Conservation (phyloP, 1,139 yeast genomes). For the Taiozyma sp. region DNA sequence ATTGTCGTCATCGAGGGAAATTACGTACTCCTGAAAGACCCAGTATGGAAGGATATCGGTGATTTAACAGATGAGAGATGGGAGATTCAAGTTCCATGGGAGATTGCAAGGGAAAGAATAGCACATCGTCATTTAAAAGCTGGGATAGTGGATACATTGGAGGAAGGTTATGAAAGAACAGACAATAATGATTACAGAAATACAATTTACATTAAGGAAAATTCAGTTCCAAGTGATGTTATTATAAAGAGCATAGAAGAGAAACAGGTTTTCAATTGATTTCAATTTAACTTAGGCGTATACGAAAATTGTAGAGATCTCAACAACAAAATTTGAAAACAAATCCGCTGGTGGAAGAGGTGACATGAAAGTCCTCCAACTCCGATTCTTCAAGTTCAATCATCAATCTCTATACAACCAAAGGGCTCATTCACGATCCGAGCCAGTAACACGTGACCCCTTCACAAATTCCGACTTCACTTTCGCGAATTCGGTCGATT, state of each 20-base stretch:
- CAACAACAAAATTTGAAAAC: no score
- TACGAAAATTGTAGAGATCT: no score
- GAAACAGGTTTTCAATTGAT: not conserved
- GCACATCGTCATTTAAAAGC: constrained; percentile 55
- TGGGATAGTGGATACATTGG: constrained; percentile 44
- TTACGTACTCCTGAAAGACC: constrained; percentile 8
- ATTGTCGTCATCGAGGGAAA: constrained; percentile 56
- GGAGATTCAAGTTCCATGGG: constrained; percentile 37
- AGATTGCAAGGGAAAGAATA: constrained; percentile 42
- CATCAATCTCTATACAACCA: no score
- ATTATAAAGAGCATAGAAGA: not conserved
- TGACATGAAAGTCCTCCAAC: no score
- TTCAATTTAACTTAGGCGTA: no score
- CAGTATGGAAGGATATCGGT: constrained; percentile 8
- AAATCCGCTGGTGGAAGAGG: no score
- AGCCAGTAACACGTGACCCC: no score
- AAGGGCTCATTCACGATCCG: no score
- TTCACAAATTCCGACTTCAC: no score
- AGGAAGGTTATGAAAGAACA: constrained; percentile 50
- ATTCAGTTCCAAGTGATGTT: constrained; percentile 32
- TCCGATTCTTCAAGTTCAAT: no score
- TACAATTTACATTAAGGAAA: constrained; percentile 42
- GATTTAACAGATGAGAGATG: constrained; percentile 23
- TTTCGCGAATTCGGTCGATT: no score
- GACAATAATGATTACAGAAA: constrained; percentile 57